Evolutionary conservation across 2,329 filamentous ascomycete species (phyloP), one percentile per base, ranked within the genome.

Genomic region (Pseudopithomyces chartarum): DNA sequence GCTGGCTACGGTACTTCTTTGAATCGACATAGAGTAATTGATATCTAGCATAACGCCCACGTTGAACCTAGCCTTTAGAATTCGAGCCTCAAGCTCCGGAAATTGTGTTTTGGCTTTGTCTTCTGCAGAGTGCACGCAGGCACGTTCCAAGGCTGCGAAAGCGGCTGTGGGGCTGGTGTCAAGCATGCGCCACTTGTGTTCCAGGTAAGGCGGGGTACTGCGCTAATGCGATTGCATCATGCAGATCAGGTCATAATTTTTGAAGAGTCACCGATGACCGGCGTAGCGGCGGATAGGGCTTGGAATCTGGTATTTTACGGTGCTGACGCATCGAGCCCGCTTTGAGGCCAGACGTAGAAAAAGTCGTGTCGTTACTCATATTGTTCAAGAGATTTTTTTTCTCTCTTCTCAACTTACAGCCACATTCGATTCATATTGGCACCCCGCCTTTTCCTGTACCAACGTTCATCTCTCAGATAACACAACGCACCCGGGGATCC

Each of bases 201-300:
- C 13, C 7, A 20, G 39, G 19, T 22, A 15, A 12, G 42, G 17
- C 17, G n/a, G 29, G 19, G 11, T 15, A 32, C 13, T 11, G 13
- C 7, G n/a, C 32, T 44, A 38, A 52, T 26, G 29, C 15, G 56
- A 73, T 74, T 66, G 70, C 71, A 73, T 73, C 70, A 74, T 71
- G 58, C 65, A 63, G 63, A 61, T 58, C 51, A 51, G 65, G 54
- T 53, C 61, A 61, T 66, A 70, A 70, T 64, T 67, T 74, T 73
- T 65, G 49, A n/a, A 42, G 54, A 57, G 49, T 57, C 54, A 57
- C 40, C 49, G 40, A 55, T 29, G 22, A 46, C 45, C 39, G 40
- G 23, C 44, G 32, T 20, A 5, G 26, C n/a, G 33, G 12, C 36
- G 34, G 13, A 8, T 40, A 40, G 36, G 23, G 38, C 17, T 42